These are phyloP conservation scores for Alectoria sarmentosa DNA, from an alignment of 495 filamentous ascomycete species.

Conservation along the genomic window DNA sequence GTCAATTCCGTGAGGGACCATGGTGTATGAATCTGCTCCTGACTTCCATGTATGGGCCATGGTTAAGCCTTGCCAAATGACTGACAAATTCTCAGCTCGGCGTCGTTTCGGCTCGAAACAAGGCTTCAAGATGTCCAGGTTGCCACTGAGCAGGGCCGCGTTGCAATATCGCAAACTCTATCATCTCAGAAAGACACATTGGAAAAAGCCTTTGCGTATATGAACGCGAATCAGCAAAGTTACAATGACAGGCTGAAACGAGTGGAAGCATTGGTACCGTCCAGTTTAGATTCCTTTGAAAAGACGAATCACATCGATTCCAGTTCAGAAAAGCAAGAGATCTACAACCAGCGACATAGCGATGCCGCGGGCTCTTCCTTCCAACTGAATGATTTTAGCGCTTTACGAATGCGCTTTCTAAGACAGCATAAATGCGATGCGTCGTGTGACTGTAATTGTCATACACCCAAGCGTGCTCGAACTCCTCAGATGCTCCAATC, in stretches of 20 bases:
- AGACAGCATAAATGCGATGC: not conserved
- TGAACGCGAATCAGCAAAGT: not conserved
- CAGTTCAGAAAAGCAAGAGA: no score
- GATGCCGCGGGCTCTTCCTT: not conserved
- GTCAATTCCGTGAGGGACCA: not conserved
- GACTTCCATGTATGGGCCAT: not conserved
- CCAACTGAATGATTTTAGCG: not conserved
- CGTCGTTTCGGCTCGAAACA: not conserved
- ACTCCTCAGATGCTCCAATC: no score
- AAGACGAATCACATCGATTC: no score
- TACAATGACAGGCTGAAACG: not conserved
- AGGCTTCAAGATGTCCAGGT: not conserved
- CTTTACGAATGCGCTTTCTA: not conserved
- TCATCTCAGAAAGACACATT: not conserved
- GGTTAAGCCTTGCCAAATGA: not conserved
- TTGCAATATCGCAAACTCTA: not conserved
- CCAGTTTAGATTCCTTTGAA: not conserved
- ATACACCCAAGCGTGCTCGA: not conserved
- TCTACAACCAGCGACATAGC: no score
- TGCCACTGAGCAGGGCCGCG: not conserved
- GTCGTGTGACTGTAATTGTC: constrained; percentile 6
- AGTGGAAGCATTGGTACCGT: not conserved
- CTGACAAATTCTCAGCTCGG: not conserved
- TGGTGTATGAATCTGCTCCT: not conserved
- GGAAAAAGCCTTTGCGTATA: not conserved